Conservation (phyloP, 2,329 filamentous ascomycete genomes). For the Zymoseptoria passerinii region DNA sequence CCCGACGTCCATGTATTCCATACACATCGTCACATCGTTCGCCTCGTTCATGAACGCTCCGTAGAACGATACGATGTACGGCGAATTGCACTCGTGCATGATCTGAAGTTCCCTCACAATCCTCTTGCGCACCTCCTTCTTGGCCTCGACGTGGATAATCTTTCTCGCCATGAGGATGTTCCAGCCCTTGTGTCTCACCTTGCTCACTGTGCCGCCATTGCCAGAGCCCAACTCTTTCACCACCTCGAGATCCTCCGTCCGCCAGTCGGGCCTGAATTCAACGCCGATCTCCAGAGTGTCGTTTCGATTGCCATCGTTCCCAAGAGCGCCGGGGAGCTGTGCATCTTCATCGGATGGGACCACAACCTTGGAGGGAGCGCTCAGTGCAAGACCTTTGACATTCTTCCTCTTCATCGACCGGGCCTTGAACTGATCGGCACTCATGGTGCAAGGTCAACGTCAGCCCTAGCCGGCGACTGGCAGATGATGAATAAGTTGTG, state of each 20-base stretch:
- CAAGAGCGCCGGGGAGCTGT: constrained; percentile 51
- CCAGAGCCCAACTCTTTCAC: constrained; percentile 91
- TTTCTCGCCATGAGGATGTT: constrained; percentile 97
- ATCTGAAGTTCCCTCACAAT: constrained; percentile 97
- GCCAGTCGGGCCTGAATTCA: constrained; percentile 88
- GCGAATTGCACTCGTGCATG: constrained; percentile 95
- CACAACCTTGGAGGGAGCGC: constrained; percentile 61
- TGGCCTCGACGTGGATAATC: constrained; percentile 98
- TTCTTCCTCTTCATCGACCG: constrained; percentile 98
- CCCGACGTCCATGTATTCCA: constrained; percentile 99
- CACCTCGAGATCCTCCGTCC: constrained; percentile 84
- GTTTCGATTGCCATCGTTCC: constrained; percentile 49
- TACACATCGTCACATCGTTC: constrained; percentile 98
- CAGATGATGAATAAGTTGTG: background rate
- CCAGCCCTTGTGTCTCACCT: constrained; percentile 88
- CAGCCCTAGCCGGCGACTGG: constrained; percentile 13
- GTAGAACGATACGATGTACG: constrained; percentile 96
- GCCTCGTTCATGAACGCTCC: constrained; percentile 94
- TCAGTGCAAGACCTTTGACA: constrained; percentile 88
- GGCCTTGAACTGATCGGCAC: constrained; percentile 52
- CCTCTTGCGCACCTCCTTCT: constrained; percentile 91
- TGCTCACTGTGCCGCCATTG: constrained; percentile 96
- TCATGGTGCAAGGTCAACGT: constrained; percentile 28
- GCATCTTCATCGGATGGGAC: constrained; percentile 65
- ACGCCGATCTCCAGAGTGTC: constrained; percentile 90